Percentiles rank a stretch among this genome's conserved stretches.
Conservation (phyloP, 495 filamentous ascomycete species). For the Penicillium bialowiezense region DNA sequence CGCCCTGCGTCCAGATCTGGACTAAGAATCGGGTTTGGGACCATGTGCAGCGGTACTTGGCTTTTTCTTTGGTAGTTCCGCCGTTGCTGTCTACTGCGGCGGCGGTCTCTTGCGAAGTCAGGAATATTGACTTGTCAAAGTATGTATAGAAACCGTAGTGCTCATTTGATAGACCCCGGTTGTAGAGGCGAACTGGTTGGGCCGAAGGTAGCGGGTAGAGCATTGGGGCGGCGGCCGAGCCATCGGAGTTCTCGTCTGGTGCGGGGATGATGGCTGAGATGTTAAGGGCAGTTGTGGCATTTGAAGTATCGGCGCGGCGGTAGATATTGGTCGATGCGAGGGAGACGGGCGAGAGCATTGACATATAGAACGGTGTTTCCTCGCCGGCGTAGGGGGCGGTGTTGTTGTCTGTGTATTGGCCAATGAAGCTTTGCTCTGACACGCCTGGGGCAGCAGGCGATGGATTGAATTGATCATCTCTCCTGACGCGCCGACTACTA, state of each 20-base stretch:
- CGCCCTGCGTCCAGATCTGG: constrained; percentile 75
- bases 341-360: constrained; percentile 36
- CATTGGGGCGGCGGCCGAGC: constrained; percentile 67
- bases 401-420: constrained; percentile 77
- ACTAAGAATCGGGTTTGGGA: constrained; percentile 81
- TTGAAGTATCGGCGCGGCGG: constrained; percentile 21
- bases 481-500: constrained; percentile 7
- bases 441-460: constrained; percentile 61
- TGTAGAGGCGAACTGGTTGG: constrained; percentile 83
- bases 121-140: constrained; percentile 84
- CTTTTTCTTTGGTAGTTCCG: constrained; percentile 56
- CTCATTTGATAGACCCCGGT: constrained; percentile 73
- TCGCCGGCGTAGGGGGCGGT: constrained; percentile 53
- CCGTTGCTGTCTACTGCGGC: constrained; percentile 58
- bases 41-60: constrained; percentile 75
- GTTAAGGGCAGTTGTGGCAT: constrained; percentile 39
- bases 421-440: constrained; percentile 72
- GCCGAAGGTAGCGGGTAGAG: constrained; percentile 63
- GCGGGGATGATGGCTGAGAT: constrained; percentile 55
- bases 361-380: constrained; percentile 52
- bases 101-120: constrained; percentile 48
- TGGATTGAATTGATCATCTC: constrained; percentile 44
- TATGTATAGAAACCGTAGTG: constrained; percentile 95
- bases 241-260: constrained; percentile 59
- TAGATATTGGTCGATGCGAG: constrained; percentile 20